phyloP scores from a whole-genome alignment of 2,329 filamentous ascomycete species.

The Aspergillus chevalieri region DNA sequence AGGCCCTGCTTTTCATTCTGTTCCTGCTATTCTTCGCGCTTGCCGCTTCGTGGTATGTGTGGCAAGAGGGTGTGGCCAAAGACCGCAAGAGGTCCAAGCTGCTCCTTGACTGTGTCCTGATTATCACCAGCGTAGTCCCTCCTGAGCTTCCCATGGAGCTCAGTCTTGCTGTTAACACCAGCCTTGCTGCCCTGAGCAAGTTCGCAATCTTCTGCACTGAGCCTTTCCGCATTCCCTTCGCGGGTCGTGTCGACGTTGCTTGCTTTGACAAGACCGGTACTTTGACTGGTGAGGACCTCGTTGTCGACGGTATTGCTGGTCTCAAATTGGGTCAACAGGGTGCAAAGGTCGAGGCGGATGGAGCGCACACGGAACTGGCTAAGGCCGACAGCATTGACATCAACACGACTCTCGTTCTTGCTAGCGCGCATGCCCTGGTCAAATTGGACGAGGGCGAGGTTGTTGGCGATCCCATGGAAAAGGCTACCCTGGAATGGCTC shows the following conservation, averaged over 20 bases:
- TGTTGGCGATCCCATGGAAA: constrained; percentile 98
- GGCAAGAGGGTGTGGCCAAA: constrained; percentile 89
- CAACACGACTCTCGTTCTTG: constrained; percentile 86
- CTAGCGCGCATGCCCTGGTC: constrained; percentile 90
- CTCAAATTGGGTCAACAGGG: constrained; percentile 65
- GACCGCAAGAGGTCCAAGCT: constrained; percentile 97
- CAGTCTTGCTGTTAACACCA: constrained; percentile 94
- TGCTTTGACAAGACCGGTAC: constrained; percentile 99
- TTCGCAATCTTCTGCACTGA: constrained; percentile 98
- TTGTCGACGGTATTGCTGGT: constrained; percentile 94
- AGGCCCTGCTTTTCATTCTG: constrained; percentile 94
- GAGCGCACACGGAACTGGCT: constrained; percentile 73
- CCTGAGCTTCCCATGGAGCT: constrained; percentile 98
- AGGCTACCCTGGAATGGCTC: constrained; percentile 81
- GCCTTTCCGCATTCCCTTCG: constrained; percentile 95
- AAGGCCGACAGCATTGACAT: constrained; percentile 64
- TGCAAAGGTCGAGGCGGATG: constrained; percentile 65
- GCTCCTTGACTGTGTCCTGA: constrained; percentile 92
- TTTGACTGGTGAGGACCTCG: constrained; percentile 88
- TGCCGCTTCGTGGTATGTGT: constrained; percentile 98
- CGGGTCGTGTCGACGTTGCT: constrained; percentile 88
- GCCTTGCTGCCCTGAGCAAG: constrained; percentile 86
- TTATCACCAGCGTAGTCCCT: constrained; percentile 96
- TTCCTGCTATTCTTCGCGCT: constrained; percentile 95
- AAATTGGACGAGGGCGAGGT: constrained; percentile 95